These are phyloP conservation scores for Diplodia scrobiculata DNA, from an alignment of 2,329 filamentous ascomycete genomes.

Conservation along the genomic window DNA sequence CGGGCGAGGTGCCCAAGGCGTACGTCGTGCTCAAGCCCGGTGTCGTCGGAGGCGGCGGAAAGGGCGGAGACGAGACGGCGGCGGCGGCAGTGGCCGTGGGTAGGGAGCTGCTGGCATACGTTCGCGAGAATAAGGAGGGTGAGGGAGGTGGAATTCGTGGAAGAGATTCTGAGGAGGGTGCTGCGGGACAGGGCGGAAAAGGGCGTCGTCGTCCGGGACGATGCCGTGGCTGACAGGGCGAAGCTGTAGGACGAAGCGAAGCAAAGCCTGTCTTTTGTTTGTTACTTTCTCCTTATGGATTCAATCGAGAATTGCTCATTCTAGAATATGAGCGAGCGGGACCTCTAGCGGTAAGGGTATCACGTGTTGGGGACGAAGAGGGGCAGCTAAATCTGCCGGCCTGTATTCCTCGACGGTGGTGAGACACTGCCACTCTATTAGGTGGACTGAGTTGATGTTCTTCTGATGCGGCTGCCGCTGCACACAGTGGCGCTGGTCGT, in stretches of 20 bases:
- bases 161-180: slow-evolving; percentile 50
- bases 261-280: background rate
- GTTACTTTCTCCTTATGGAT: no score
- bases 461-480: no score
- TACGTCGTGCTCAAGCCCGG: slow-evolving; percentile 48
- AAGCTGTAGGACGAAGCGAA: slow-evolving; percentile 43
- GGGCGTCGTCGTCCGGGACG: slow-evolving; percentile 36
- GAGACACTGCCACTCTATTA: background rate
- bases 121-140: slow-evolving; percentile 50
- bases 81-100: slow-evolving; percentile 35
- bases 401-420: no score
- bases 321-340: background rate
- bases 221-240: slow-evolving; percentile 37
- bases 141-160: slow-evolving; percentile 51
- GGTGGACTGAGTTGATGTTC: background rate
- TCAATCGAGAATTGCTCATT: background rate
- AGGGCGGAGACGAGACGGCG: slow-evolving; percentile 35
- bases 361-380: background rate
- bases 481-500: background rate
- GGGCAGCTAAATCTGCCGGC: background rate
- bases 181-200: slow-evolving; percentile 42
- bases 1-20: slow-evolving; percentile 52
- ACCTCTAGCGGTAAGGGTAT: background rate
- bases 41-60: background rate
- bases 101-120: slow-evolving; percentile 49